Evolutionary conservation across 2,329 filamentous ascomycete genomes (phyloP).

Genomic region (Aspergillus brunneoviolaceus): DNA sequence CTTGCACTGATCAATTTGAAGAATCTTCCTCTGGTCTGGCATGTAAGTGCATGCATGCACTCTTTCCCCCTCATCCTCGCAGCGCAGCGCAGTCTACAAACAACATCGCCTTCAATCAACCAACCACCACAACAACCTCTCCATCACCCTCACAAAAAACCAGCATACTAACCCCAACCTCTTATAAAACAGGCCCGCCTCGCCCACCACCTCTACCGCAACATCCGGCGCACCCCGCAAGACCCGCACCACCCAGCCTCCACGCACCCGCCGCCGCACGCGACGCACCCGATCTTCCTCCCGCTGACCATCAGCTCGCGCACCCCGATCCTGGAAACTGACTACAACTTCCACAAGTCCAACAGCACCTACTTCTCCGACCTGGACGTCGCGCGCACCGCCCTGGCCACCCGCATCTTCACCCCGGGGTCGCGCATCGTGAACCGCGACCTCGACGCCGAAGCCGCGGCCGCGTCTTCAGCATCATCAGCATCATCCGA

Average conservation of each 20-base stretch:
- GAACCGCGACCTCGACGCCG: constrained; percentile 53
- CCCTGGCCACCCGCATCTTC: constrained; percentile 70
- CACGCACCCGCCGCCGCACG: constrained; percentile 34
- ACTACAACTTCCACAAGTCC: constrained; percentile 82
- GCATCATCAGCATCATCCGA: too few species aligned
- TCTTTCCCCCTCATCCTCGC: neutral
- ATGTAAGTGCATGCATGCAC: constrained; percentile 32
- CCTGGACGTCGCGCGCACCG: constrained; percentile 78
- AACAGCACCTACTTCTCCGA: constrained; percentile 86
- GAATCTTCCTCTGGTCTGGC: constrained; percentile 40
- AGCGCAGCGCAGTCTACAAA: neutral
- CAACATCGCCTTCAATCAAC: too few species aligned
- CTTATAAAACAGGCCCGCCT: constrained; percentile 52
- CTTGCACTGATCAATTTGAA: constrained; percentile 40
- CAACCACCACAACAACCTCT: neutral
- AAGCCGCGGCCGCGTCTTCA: constrained; percentile 37
- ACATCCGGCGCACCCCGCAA: constrained; percentile 53
- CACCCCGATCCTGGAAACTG: constrained; percentile 72
- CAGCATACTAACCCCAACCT: neutral
- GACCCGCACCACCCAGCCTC: constrained; percentile 44
- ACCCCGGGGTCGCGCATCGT: constrained; percentile 57
- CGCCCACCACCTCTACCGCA: constrained; percentile 57
- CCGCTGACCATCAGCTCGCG: constrained; percentile 67
- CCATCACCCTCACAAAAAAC: neutral
- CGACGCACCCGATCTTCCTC: constrained; percentile 67